A percentile compares a stretch with the other conserved stretches of the same genome.
Evolutionary conservation across 768 basidiomycete genomes (phyloP).

Genomic region (Aureoboletus auriporus): DNA sequence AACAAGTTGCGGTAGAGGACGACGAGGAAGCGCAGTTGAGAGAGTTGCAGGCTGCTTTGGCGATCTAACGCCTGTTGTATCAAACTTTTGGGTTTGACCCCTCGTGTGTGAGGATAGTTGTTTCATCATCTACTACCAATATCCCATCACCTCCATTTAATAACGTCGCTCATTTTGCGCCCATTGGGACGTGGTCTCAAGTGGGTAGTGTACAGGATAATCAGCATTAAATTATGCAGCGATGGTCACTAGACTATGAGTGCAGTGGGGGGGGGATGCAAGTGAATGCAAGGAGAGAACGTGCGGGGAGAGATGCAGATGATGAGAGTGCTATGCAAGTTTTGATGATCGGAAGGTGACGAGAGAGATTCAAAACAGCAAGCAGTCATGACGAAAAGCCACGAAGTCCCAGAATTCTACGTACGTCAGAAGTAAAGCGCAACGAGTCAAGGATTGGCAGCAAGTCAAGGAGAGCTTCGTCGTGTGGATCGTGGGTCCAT

Average conservation of each 20-base stretch:
- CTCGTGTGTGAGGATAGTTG: conserved; percentile 12
- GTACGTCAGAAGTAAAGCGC: conserved; percentile 93
- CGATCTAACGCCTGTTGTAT: conserved; percentile 53
- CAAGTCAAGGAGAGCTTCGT: conserved; percentile 94
- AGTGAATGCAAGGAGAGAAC: conserved; percentile 25
- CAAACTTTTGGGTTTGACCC: conserved; percentile 6
- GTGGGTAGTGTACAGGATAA: conserved; percentile 34
- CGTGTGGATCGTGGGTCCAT: conserved; percentile 96
- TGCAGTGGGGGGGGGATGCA: conserved; percentile 18
- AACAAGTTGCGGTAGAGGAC: conserved; percentile 60
- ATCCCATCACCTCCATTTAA: conserved; percentile 31
- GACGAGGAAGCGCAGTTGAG: conserved; percentile 90
- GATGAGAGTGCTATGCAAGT: conserved; percentile 21
- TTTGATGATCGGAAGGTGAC: conserved; percentile 7
- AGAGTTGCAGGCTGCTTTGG: conserved; percentile 82
- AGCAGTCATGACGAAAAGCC: conserved; percentile 40
- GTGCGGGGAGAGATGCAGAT: conserved; percentile 20
- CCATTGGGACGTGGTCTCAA: conserved; percentile 20
- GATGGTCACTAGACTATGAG: conserved; percentile 27
- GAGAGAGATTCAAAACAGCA: conserved; percentile 3
- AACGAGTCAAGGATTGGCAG: conserved; percentile 94
- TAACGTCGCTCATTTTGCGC: conserved; percentile 19
- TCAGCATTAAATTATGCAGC: conserved; percentile 36
- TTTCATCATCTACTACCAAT: conserved; percentile 30
- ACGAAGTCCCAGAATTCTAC: conserved; percentile 80